Conservation (phyloP, 208 protist species). For the Trypanosoma vivax region DNA sequence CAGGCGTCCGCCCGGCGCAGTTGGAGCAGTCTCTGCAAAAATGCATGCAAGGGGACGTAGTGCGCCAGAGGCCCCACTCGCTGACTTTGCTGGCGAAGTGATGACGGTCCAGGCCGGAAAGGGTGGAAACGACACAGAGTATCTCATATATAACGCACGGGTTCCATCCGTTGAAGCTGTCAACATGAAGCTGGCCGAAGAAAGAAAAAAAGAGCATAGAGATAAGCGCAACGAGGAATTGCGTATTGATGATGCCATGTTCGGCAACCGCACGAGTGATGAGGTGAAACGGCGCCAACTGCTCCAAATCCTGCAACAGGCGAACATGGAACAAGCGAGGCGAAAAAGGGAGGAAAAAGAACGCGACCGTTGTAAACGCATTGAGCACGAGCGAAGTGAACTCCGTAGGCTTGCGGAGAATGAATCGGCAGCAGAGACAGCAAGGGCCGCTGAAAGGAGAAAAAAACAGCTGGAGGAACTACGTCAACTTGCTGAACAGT, state of each 20-base stretch:
- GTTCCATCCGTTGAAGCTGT: conserved; percentile 50
- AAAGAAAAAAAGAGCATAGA: conserved; percentile 15
- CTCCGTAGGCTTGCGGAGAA: conserved; percentile 11
- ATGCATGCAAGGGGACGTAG: conserved; percentile 23
- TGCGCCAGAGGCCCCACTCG: conserved; percentile 17
- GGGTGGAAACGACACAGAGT: conserved; percentile 35
- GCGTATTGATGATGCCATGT: background rate
- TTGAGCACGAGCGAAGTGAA: conserved; percentile 14
- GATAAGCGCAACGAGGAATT: background rate
- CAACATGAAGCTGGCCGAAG: conserved; percentile 58
- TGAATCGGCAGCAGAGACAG: conserved; percentile 6
- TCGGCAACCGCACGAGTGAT: background rate
- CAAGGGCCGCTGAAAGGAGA: conserved; percentile 1
- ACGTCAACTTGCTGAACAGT: too few relatives aligned
- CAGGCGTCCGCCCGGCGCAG: conserved; percentile 20
- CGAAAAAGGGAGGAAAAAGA: conserved; percentile 32
- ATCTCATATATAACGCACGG: conserved; percentile 62
- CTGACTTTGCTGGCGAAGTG: conserved; percentile 55
- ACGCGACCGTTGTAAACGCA: conserved; percentile 12
- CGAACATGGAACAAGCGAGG: conserved; percentile 48
- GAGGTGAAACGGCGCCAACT: conserved; percentile 19
- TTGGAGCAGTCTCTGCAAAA: conserved; percentile 19
- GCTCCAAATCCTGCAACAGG: conserved; percentile 33
- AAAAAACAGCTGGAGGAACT: conserved; percentile 3
- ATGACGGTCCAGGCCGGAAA: conserved; percentile 22